phyloP scores from a whole-genome alignment of 2,329 filamentous ascomycete genomes.

The Microsporum ferrugineum region DNA sequence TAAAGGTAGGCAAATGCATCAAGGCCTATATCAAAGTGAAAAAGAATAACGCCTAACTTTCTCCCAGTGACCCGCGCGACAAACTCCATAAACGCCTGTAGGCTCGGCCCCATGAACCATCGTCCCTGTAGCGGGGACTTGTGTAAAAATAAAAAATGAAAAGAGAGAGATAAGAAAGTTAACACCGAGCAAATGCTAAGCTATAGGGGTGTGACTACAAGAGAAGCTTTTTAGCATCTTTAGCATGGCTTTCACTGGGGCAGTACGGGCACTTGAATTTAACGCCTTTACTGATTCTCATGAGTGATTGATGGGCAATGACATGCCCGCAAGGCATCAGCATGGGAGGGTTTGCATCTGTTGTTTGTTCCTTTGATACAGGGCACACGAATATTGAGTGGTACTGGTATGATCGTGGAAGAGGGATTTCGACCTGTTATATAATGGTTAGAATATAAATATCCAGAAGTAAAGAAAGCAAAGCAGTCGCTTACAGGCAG shows the following conservation, averaged over 20 bases:
- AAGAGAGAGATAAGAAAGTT: not conserved
- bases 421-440: constrained; percentile 51
- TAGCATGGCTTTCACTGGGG: constrained; percentile 65
- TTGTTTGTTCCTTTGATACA: constrained; percentile 92
- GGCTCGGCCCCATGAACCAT: not conserved
- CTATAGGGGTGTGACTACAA: constrained; percentile 36
- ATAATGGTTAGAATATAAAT: constrained; percentile 3
- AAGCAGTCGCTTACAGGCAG: constrained; percentile 57
- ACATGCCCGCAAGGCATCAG: constrained; percentile 95
- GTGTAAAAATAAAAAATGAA: not conserved
- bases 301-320: constrained; percentile 71
- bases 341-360: constrained; percentile 86
- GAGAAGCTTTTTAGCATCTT: constrained; percentile 63
- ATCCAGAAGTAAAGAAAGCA: constrained; percentile 6
- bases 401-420: constrained; percentile 58
- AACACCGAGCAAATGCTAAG: not conserved
- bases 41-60: too few relatives aligned
- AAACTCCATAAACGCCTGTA: not conserved
- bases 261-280: constrained; percentile 96
- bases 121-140: not conserved
- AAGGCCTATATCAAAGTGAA: too few relatives aligned
- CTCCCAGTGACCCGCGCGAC: not conserved
- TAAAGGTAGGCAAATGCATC: too few relatives aligned
- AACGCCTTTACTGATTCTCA: constrained; percentile 63
- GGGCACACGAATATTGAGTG: constrained; percentile 97